These are phyloP conservation scores for Neurospora sp. DNA, from an alignment of 495 filamentous ascomycete genomes.

Conservation along the genomic window DNA sequence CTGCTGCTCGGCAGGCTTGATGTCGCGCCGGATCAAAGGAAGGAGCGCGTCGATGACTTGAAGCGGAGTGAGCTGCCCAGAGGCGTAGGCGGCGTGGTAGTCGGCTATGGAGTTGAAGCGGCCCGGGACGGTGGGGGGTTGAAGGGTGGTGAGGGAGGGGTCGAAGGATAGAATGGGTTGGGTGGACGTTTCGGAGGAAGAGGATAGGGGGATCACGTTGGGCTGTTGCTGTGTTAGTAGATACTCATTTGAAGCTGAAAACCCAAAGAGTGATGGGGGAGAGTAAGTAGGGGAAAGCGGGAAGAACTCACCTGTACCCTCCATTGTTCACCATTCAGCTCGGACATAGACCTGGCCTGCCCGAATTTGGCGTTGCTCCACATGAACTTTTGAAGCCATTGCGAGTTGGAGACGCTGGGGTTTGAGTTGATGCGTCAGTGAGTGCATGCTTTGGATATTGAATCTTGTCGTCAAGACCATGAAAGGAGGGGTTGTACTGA, in stretches of 20 bases:
- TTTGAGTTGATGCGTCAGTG: neutral
- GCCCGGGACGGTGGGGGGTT: slow-evolving; percentile 25
- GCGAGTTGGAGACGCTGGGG: slow-evolving; percentile 16
- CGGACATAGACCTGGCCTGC: slow-evolving; percentile 43
- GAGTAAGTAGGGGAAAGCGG: neutral
- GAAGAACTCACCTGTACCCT: slow-evolving; percentile 41
- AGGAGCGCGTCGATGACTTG: slow-evolving; percentile 61
- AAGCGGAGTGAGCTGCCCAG: slow-evolving; percentile 57
- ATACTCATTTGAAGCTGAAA: neutral
- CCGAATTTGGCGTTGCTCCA: slow-evolving; percentile 72
- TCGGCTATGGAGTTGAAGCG: slow-evolving; percentile 63
- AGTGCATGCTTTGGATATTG: neutral
- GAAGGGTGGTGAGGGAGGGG: slow-evolving; percentile 22
- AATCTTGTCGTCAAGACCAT: neutral
- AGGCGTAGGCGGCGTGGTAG: slow-evolving; percentile 62
- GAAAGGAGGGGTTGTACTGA: slow-evolving; percentile 2
- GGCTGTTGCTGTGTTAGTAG: slow-evolving; percentile 32
- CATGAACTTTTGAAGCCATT: slow-evolving; percentile 20
- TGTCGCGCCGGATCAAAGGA: slow-evolving; percentile 53
- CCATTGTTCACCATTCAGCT: slow-evolving; percentile 48
- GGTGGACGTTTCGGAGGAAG: slow-evolving; percentile 2
- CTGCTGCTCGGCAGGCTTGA: slow-evolving; percentile 18
- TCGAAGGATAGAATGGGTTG: slow-evolving; percentile 20
- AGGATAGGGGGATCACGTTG: slow-evolving; percentile 60
- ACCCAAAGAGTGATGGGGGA: neutral